Evolutionary conservation across 208 protist species (phyloP).

Genomic region (Kentomonas sorsogonicus): DNA sequence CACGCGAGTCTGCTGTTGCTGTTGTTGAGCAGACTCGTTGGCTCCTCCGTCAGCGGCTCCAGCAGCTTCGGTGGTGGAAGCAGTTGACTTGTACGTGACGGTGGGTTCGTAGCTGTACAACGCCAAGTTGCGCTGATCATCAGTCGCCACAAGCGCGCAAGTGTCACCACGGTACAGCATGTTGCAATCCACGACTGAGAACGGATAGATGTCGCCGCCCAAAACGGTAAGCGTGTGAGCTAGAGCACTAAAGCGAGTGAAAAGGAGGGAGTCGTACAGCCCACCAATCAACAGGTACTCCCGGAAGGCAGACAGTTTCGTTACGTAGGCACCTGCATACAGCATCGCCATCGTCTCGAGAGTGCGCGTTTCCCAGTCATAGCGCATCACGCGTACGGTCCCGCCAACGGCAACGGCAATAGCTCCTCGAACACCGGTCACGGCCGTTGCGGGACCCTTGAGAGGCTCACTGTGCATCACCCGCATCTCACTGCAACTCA

Average conservation of each 20-base stretch:
- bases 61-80: not conserved
- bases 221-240: conserved; percentile 79
- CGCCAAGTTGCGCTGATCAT: conserved; percentile 69
- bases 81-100: conserved; percentile 23
- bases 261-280: conserved; percentile 52
- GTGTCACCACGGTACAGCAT: conserved; percentile 72
- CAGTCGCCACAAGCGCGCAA: conserved; percentile 63
- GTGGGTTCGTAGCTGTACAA: conserved; percentile 74
- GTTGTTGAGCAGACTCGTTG: not conserved
- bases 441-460: conserved; percentile 75
- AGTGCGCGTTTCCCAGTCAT: conserved; percentile 40
- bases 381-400: conserved; percentile 78
- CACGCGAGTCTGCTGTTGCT: too few species aligned
- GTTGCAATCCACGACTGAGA: conserved; percentile 60
- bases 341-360: conserved; percentile 73
- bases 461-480: conserved; percentile 65
- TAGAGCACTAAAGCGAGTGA: conserved; percentile 69
- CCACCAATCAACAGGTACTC: conserved; percentile 82
- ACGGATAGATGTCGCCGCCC: conserved; percentile 45
- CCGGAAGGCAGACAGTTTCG: conserved; percentile 53
- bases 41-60: not conserved
- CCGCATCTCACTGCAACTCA: too few species aligned
- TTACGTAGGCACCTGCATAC: conserved; percentile 81
- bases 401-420: conserved; percentile 77
- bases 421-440: conserved; percentile 45